Evolutionary conservation across 2,329 filamentous ascomycete species (phyloP), one percentile per base, ranked within the genome.

Genomic region (Mycogone perniciosa): DNA sequence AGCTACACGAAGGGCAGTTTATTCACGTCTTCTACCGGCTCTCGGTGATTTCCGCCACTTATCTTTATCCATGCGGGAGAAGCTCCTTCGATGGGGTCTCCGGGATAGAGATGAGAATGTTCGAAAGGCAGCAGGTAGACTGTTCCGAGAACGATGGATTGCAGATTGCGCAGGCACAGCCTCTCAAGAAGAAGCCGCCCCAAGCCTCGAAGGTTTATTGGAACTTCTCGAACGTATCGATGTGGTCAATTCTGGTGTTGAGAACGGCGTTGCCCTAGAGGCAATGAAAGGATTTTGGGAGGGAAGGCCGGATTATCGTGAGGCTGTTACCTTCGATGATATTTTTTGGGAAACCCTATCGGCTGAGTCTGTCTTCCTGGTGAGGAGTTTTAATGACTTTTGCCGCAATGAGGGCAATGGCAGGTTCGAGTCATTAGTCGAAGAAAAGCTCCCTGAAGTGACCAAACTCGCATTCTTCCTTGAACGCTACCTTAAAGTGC

Each of bases 201-300:
- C 88, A 0, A 92, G 78, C 53, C 79, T 93, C 7, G 85, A 92
- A n/a, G 90, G 87, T 0, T 75, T 99, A 5, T 78, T 93, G 3
- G 93, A 99, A 66, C 78, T 99, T 0, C 76, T 99, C 4, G 93
- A 99, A 71, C 84, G 93, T 58, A 93, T 99, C 54, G 91, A 99
- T 60, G 84, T 97, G 2, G 82, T 95, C 56, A 93, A 93, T 64
- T 92, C 90, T 4, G 91, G 90, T 1, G 82, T 87, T 20, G 91
- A 96, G 65, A 88, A 86, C 50, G 95, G 93, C 5, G 88, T 97
- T 53, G 92, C 89, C 2, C 79, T 95, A 7, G 88, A 96, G 64
- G 93, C 93, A 1, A 96, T 99, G 91, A 86, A 82, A 54, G 88
- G 89, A 44, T 97, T 99, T 69, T 99, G 93, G 93, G 88, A 93